Conservation (phyloP, 176 grass and related monocot species). For the Carex kokanica region DNA sequence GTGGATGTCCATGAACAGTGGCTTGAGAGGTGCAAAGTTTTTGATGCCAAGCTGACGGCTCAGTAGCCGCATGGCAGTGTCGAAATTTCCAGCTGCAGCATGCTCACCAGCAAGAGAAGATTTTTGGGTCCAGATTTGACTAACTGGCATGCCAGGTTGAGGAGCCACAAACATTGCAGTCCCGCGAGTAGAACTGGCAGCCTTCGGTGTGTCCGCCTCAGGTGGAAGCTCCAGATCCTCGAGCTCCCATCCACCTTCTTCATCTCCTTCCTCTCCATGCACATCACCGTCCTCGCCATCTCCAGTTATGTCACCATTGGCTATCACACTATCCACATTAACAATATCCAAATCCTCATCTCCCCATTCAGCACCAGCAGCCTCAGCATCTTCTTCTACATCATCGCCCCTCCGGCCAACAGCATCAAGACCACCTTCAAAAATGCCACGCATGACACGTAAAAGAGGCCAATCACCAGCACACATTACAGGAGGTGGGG, state of each 20-base stretch:
- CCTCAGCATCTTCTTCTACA: slow-evolving; percentile 77
- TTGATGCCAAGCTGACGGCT: slow-evolving; percentile 88
- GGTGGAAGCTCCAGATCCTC: slow-evolving; percentile 89
- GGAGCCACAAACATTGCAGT: slow-evolving; percentile 66
- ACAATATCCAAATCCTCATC: slow-evolving; percentile 87
- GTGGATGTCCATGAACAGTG: slow-evolving; percentile 71
- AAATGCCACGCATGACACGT: slow-evolving; percentile 85
- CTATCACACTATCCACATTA: slow-evolving; percentile 58
- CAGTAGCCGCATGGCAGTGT: slow-evolving; percentile 87
- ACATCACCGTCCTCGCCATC: slow-evolving; percentile 53
- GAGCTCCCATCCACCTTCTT: slow-evolving; percentile 89
- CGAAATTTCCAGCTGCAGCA: slow-evolving; percentile 83
- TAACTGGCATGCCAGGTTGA: slow-evolving; percentile 82
- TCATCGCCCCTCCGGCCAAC: slow-evolving; percentile 43
- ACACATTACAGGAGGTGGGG: slow-evolving; percentile 59
- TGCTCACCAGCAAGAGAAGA: slow-evolving; percentile 97
- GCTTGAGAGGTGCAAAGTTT: slow-evolving; percentile 80
- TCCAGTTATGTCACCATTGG: slow-evolving; percentile 56
- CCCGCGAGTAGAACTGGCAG: slow-evolving; percentile 25
- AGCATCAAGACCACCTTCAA: slow-evolving; percentile 79
- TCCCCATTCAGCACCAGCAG: slow-evolving; percentile 78
- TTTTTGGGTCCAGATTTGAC: slow-evolving; percentile 93
- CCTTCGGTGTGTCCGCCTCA: slow-evolving; percentile 73
- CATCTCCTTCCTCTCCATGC: slow-evolving; percentile 60
- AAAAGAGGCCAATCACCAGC: slow-evolving; percentile 90